Base-by-base conservation (phyloP, 257 asterid species). In the Nicotiana undulata region DNA sequence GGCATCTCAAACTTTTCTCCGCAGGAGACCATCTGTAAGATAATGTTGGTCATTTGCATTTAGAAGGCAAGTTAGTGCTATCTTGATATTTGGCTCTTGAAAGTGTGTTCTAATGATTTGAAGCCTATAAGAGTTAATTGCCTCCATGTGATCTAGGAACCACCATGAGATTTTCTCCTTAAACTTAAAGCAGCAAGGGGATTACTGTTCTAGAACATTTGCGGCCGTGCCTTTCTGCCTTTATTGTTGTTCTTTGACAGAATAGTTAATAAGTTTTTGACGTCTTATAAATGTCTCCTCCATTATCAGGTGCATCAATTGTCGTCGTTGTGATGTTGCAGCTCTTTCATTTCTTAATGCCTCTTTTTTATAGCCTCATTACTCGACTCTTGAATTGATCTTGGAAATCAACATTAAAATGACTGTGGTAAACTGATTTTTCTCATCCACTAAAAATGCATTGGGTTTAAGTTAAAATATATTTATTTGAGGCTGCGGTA, bases 1-100 rank as follows among this genome's bases (percentile, higher is more conserved):
- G 63, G 72, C 85, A 52, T 44, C 81, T 29, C 22, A 78, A 40
- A 64, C 84, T 15, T 11, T 84, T 70, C 61, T 80, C 59, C 52
- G 24, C 9, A 44, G 53, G 81, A 82, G 80, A 66, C 75, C 72
- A 24, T 67, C 75, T 70, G 59, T 60, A 22, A 77, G 82, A 82
- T 81, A 51, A 58, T 56, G 56, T 80, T 51, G 67, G 29, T 81
- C 67, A 13, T 34, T 82, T 81, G 74, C 79, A n/a, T 67, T 72
- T 18, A 51, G 51, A 44, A 40, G 28, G 49, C 53, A 32, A 70
- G 46, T 56, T 81, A 59, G 81, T 74, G 76, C 78, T 46, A 2
- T 22, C 59, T 40, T 64, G 60, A 24, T 2, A 37, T 78, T 63
- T 75, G 74, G 32, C 63, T 55, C 75, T 18, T 11, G 56, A 72